Base-by-base conservation (phyloP, 2,329 filamentous ascomycete genomes). In the Aspergillus awamori region DNA sequence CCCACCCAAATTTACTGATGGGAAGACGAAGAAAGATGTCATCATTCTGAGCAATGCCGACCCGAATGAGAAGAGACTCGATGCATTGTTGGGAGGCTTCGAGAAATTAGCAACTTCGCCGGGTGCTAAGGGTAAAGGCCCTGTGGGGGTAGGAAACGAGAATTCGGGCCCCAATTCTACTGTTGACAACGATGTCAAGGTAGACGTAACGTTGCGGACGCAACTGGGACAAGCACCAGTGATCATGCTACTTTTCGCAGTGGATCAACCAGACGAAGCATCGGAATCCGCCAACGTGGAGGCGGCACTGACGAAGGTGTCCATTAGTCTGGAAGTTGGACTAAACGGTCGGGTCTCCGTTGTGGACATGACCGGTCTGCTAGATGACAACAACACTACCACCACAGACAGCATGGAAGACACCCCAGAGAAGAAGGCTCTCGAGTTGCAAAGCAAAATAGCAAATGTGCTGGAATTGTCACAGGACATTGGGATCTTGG, bases 21-120 rank as follows among this genome's bases (percentile, higher is more conserved):
- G 60, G 15, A 57, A 64, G 20, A 57, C 64, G n/a, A 60, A 59
- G 8, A 63, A 62, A 13, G 59, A 69, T 52, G 66, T 70, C 24
- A 69, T 69, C 15, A 63, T 68, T 1, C 56, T 77, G 39, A 79
- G 84, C 65, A 78, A 84, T 57, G 69, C 75, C 26, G 73, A 78
- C 41, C 69, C 73, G 4, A 74, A 72, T 20, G 70, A 77, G 15
- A 79, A 80, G 0, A 89, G 90, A 70, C 84, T 87, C 60, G 77
- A 82, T 20, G 81, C 80, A 11, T 81, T 94, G 17, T 79, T 80
- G 24, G 64, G 65, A 22, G 63, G 60, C 2, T 56, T 57, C 33
- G 33, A 59, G 39, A 56, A 63, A 54, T 30, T 45, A 43, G 52
- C n/a, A 20, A 60, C 38, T 20, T 28, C 41, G 13, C 38, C 38